Base-by-base conservation (phyloP, 768 basidiomycete genomes). In the Tephrocybe sp. region DNA sequence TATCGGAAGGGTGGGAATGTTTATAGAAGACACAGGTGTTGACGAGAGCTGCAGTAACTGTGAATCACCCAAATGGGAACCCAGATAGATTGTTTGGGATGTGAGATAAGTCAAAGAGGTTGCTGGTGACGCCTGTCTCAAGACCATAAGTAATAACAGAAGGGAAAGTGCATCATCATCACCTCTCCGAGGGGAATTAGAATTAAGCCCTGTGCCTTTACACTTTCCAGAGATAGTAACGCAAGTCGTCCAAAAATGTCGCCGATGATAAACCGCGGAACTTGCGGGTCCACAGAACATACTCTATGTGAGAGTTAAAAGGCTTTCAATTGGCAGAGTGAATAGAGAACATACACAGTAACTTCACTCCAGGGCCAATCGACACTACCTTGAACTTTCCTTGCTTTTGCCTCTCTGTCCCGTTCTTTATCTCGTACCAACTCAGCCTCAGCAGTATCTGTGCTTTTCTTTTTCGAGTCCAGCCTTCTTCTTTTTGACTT, bases 41-140 rank as follows among this genome's bases (percentile, higher is more conserved):
- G 67, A 56, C 9, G 71, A 77, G 47, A 96, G 78, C 43, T 78
- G 75, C 2, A 94, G 58, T 9, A 95, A 67, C 55, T 92, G 89
- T 1, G 91, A 87, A 62, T 94, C 84, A 15, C 90, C 91, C 13
- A 79, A 71, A 56, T 92, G 87, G 5, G 92, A 94, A 15, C 92
- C 89, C 18, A 93, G 71, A 60, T 85, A 96, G 7, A 93, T 54
- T 8, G 79, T 67, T 63, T 89, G 84, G 39, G 80, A 76, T 5
- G 82, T 74, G 11, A 97, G 74, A 57, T 92, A 86, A 1, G 87
- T 82, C 51, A 96, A 60, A 9, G 83, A 77, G 9, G 76, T 87
- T 0, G 91, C 72, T 9, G 90, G 75, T 1, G 92, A 89, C 25
- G 79, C 78, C 89, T 92, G 16, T 11, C 22, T 24, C 37, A 46